phyloP scores from a whole-genome alignment of 345 rosid genomes.

The Sonneratia alba region DNA sequence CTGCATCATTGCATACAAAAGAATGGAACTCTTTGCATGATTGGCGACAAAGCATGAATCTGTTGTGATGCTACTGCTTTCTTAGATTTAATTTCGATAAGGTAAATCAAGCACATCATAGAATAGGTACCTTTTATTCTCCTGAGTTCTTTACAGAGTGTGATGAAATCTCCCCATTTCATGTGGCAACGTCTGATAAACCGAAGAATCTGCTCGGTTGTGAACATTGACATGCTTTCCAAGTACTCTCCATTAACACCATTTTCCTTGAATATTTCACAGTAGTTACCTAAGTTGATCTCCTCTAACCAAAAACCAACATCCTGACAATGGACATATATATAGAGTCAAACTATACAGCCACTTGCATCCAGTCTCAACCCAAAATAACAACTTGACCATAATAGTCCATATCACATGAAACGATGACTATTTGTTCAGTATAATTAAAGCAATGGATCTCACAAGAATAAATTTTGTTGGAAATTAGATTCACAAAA shows the following conservation, averaged over 20 bases:
- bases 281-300: constrained; percentile 81
- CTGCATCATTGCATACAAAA: neutral
- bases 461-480: neutral
- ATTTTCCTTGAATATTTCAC: constrained; percentile 80
- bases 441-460: neutral
- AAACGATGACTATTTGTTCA: neutral
- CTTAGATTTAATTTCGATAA: neutral
- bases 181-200: constrained; percentile 97
- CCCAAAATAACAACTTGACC: neutral
- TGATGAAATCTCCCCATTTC: constrained; percentile 99
- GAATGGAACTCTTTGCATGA: neutral
- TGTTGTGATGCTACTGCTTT: neutral
- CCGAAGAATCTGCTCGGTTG: constrained; percentile 93
- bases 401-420: neutral
- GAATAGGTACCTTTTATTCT: constrained; percentile 67
- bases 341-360: neutral
- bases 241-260: constrained; percentile 92
- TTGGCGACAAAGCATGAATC: neutral
- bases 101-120: neutral
- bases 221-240: constrained; percentile 97
- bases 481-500: neutral
- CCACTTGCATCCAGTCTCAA: neutral
- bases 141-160: constrained; percentile 92
- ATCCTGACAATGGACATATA: constrained; percentile 37
- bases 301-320: constrained; percentile 96